phyloP scores from a whole-genome alignment of 495 filamentous ascomycete genomes.

The Tirmania nivea region DNA sequence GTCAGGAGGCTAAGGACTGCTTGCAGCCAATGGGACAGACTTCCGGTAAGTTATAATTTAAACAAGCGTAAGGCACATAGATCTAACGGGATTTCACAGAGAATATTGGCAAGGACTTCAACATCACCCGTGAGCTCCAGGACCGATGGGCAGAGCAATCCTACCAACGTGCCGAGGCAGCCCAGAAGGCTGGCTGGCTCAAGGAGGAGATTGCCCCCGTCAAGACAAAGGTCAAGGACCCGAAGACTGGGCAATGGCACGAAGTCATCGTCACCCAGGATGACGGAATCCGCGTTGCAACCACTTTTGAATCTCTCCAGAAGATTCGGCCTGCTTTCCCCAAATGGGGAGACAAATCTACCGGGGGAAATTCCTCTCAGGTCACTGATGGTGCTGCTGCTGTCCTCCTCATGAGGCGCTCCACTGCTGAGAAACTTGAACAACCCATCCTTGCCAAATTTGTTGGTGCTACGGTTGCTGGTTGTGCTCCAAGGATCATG shows the following conservation, averaged over 20 bases:
- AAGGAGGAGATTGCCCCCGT: conserved; percentile 91
- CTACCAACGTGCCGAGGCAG: conserved; percentile 63
- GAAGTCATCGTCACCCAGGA: conserved; percentile 60
- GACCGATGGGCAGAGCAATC: conserved; percentile 73
- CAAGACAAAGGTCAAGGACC: conserved; percentile 55
- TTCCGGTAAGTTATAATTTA: conserved; percentile 20
- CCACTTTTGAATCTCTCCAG: conserved; percentile 53
- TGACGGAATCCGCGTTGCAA: conserved; percentile 76
- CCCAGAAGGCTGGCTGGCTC: conserved; percentile 83
- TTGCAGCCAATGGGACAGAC: conserved; percentile 96
- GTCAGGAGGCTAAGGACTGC: conserved; percentile 63
- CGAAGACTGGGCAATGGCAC: conserved; percentile 54
- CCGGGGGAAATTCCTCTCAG: conserved; percentile 89
- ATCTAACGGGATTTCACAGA: conserved; percentile 24
- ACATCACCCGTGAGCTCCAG: conserved; percentile 54
- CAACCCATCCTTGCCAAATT: conserved; percentile 91
- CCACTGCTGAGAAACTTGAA: conserved; percentile 62
- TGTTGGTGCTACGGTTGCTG: conserved; percentile 74
- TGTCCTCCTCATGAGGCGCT: conserved; percentile 81
- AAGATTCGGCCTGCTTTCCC: conserved; percentile 90
- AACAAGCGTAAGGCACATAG: neutral
- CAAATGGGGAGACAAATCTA: conserved; percentile 65
- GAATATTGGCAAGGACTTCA: conserved; percentile 85
- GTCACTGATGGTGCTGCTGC: conserved; percentile 91
- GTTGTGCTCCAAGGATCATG: conserved; percentile 84